phyloP scores from a whole-genome alignment of 805 yeast genomes.

The Zygotorulaspora sp. region DNA sequence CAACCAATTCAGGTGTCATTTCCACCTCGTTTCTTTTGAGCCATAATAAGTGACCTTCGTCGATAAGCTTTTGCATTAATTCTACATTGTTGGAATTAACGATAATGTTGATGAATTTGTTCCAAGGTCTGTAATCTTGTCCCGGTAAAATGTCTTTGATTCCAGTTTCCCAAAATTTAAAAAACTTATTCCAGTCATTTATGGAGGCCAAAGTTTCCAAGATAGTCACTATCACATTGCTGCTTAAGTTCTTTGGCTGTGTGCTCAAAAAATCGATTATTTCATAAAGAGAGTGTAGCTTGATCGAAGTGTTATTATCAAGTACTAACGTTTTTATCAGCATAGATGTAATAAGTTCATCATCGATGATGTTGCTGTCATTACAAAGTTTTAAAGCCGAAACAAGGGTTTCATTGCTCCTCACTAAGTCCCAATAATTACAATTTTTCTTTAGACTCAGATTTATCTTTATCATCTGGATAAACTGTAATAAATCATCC shows the following conservation, averaged over 20 bases:
- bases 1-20: slow-evolving; percentile 17
- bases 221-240: slow-evolving; percentile 14
- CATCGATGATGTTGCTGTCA: slow-evolving; percentile 13
- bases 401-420: slow-evolving; percentile 12
- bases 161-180: slow-evolving; percentile 27
- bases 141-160: slow-evolving; percentile 10
- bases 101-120: slow-evolving; percentile 17
- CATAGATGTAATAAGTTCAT: slow-evolving; percentile 20
- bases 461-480: slow-evolving; percentile 13
- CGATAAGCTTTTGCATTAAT: slow-evolving; percentile 16
- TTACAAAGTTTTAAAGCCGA: slow-evolving; percentile 14
- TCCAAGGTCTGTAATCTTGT: slow-evolving; percentile 30
- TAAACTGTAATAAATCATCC: slow-evolving; percentile 20
- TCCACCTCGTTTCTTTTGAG: slow-evolving; percentile 21
- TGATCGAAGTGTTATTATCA: slow-evolving; percentile 10
- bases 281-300: slow-evolving; percentile 20
- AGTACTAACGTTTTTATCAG: slow-evolving; percentile 20
- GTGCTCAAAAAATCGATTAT: slow-evolving; percentile 17
- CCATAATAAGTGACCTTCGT: slow-evolving; percentile 28
- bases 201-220: slow-evolving; percentile 19
- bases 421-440: slow-evolving; percentile 16
- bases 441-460: slow-evolving; percentile 6
- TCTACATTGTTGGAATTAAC: slow-evolving; percentile 16
- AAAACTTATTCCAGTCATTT: slow-evolving; percentile 22
- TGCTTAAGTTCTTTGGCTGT: slow-evolving; percentile 8